phyloP scores from a whole-genome alignment of 805 yeast genomes.

The Yueomyces sinensis region DNA sequence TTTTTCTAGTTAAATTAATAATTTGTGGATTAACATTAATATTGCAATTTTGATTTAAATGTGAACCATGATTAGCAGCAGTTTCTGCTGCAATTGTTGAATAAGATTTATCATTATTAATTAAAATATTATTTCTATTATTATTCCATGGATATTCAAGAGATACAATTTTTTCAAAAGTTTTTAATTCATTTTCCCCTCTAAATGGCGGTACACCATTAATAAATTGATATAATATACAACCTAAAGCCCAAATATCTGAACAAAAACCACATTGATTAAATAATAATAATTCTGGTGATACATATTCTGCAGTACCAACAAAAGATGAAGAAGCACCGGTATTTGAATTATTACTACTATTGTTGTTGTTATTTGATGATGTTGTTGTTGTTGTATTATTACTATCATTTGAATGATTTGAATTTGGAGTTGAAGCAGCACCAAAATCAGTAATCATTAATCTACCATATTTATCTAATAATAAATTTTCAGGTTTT shows the following conservation, averaged over 20 bases:
- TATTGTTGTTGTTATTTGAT: no score
- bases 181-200: slow-evolving; percentile 71
- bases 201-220: slow-evolving; percentile 84
- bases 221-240: slow-evolving; percentile 71
- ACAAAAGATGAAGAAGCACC: slow-evolving; percentile 58
- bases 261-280: slow-evolving; percentile 75
- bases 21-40: slow-evolving; percentile 41
- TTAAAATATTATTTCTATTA: slow-evolving; percentile 1
- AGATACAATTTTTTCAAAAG: slow-evolving; percentile 77
- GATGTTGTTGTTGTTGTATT: slow-evolving; percentile 6
- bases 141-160: slow-evolving; percentile 53
- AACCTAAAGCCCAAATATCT: slow-evolving; percentile 92
- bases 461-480: slow-evolving; percentile 73
- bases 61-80: slow-evolving; percentile 14
- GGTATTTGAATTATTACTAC: slow-evolving; percentile 7
- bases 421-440: slow-evolving; percentile 45
- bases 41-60: slow-evolving; percentile 7
- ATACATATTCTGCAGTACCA: slow-evolving; percentile 94
- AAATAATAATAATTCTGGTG: slow-evolving; percentile 73
- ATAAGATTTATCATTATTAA: neutral
- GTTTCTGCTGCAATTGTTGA: neutral
- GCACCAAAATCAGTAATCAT: slow-evolving; percentile 97
- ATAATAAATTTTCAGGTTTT: slow-evolving; percentile 85
- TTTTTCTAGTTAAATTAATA: slow-evolving; percentile 49
- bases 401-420: slow-evolving; percentile 10